A percentile compares a stretch with the other conserved stretches of the same genome.
Evolutionary conservation across 164 flowering plant species (phyloP).

Genomic region (Amborella trichopoda): DNA sequence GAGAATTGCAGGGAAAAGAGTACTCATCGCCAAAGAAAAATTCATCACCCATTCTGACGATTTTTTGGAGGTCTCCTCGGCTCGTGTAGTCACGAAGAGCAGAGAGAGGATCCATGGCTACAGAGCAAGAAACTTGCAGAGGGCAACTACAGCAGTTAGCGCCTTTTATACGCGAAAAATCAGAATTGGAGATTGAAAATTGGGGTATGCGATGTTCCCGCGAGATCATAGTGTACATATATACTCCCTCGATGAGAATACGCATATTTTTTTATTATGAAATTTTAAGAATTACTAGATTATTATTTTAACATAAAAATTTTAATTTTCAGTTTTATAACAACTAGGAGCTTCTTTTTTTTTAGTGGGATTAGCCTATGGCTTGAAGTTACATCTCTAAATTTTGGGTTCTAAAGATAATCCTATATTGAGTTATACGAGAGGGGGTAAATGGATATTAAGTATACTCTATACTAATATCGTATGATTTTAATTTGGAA

Average conservation of each 20-base stretch:
- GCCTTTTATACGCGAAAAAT: background rate
- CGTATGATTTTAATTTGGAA: no score
- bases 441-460: no score
- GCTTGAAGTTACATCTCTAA: no score
- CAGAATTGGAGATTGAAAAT: background rate
- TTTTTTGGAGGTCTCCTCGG: constrained; percentile 58
- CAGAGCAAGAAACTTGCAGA: background rate
- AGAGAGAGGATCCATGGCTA: constrained; percentile 78
- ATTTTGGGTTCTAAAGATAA: no score
- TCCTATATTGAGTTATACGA: no score
- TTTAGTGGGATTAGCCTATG: no score
- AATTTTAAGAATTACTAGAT: background rate
- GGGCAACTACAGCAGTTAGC: no score
- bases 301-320: background rate
- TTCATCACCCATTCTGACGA: constrained; percentile 49
- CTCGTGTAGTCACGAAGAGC: constrained; percentile 81
- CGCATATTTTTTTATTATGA: background rate
- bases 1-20: constrained; percentile 54
- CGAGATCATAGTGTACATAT: background rate
- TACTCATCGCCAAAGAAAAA: constrained; percentile 67
- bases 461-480: no score
- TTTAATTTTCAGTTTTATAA: no score
- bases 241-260: background rate
- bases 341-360: no score
- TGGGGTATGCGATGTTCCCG: background rate